A percentile compares a stretch with the other conserved stretches of the same genome.
Evolutionary conservation across 306 rosid genomes (phyloP).

Genomic region (Notholithocarpus densiflorus): DNA sequence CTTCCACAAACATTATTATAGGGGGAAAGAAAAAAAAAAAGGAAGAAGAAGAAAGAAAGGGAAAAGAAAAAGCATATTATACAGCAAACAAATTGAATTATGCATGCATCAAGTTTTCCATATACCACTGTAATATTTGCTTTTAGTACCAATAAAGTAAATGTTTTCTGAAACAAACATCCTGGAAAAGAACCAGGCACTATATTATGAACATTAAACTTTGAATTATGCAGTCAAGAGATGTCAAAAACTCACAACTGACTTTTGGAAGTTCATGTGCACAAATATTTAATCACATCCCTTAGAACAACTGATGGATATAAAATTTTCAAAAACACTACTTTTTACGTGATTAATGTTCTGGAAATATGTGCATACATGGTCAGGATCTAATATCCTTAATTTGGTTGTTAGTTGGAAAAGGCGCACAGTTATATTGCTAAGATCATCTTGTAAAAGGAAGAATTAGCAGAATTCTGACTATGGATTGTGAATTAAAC

Average conservation of each 20-base stretch:
- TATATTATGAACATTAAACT: not conserved
- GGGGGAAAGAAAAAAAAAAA: not conserved
- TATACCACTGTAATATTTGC: not conserved
- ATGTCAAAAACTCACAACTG: not conserved
- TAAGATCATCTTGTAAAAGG: not conserved
- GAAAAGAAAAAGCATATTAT: not conserved
- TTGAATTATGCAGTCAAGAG: not conserved
- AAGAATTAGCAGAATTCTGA: conserved; percentile 4
- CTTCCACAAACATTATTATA: not conserved
- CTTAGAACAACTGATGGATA: not conserved
- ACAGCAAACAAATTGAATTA: not conserved
- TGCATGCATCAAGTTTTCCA: not conserved
- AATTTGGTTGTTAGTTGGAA: not conserved
- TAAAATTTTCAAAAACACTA: not conserved
- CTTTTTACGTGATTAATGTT: not conserved
- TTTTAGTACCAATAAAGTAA: not conserved
- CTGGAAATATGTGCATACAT: not conserved
- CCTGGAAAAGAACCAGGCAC: not conserved
- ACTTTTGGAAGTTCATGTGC: not conserved
- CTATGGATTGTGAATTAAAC: conserved; percentile 11
- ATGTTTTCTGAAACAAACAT: not conserved
- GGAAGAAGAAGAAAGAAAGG: not conserved
- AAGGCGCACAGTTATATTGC: not conserved
- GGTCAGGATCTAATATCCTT: not conserved
- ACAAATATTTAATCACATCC: not conserved